These are phyloP conservation scores for Phytophthora ohioensis DNA, from an alignment of 352 stramenopile species.

Conservation along the genomic window DNA sequence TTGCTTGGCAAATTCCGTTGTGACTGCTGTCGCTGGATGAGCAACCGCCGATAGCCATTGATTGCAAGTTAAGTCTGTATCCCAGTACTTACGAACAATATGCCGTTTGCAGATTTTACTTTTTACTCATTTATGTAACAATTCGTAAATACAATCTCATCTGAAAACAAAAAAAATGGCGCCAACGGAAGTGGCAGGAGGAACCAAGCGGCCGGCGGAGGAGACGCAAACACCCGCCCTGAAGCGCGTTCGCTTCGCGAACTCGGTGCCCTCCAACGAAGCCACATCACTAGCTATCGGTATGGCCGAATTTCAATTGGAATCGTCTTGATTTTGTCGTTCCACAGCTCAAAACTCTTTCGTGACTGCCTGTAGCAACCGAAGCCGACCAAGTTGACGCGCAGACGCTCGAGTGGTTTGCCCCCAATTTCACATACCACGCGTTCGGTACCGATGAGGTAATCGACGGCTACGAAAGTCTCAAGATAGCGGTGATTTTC, in stretches of 20 bases:
- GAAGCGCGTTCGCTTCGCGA: constrained; percentile 79
- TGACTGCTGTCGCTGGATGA: constrained; percentile 1
- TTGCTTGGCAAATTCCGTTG: constrained; percentile 36
- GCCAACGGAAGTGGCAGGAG: constrained; percentile 28
- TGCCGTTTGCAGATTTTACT: not conserved
- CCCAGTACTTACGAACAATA: constrained; percentile 5
- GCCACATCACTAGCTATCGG: constrained; percentile 67
- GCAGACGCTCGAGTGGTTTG: constrained; percentile 56
- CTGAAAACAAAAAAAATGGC: constrained; percentile 39
- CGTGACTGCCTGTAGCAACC: constrained; percentile 40
- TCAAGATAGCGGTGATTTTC: constrained; percentile 67
- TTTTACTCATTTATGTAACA: constrained; percentile 1
- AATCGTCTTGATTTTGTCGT: not conserved
- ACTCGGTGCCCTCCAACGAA: constrained; percentile 54
- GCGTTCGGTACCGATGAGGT: constrained; percentile 78
- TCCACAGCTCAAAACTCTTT: constrained; percentile 5
- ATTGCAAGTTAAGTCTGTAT: constrained; percentile 1
- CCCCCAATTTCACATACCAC: constrained; percentile 84
- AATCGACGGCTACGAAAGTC: constrained; percentile 69
- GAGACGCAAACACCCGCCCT: constrained; percentile 22
- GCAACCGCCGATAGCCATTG: constrained; percentile 1
- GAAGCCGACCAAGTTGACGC: constrained; percentile 52
- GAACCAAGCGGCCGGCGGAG: constrained; percentile 19
- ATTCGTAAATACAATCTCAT: not conserved
- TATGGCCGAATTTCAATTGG: constrained; percentile 23